phyloP scores from a whole-genome alignment of 805 yeast species.

The Phaffomyces antillensis region DNA sequence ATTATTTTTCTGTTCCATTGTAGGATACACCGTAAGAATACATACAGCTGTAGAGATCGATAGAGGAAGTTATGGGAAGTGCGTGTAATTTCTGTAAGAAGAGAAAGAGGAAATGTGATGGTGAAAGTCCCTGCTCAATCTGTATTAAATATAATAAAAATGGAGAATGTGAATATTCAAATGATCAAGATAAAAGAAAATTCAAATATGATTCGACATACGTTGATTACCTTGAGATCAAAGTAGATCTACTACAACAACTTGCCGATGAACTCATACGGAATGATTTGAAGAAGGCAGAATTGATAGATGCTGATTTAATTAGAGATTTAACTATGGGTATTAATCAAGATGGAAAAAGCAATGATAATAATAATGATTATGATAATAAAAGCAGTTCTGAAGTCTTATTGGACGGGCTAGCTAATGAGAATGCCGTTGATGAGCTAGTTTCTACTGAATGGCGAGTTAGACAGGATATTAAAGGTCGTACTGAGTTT shows the following conservation, averaged over 20 bases:
- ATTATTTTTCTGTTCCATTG: not conserved
- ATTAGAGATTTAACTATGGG: conserved; percentile 1
- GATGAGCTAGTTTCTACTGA: conserved; percentile 28
- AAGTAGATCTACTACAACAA: conserved; percentile 23
- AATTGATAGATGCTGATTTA: conserved; percentile 7
- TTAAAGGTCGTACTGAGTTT: conserved; percentile 24
- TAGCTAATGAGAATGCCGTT: conserved; percentile 24
- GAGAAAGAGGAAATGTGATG: conserved; percentile 14
- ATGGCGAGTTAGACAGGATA: conserved; percentile 26
- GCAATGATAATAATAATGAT: not conserved
- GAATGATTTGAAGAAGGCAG: conserved; percentile 8
- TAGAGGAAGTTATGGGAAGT: not conserved
- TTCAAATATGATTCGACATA: conserved; percentile 26
- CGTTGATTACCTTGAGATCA: conserved; percentile 26
- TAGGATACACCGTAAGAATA: not conserved
- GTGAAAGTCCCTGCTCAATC: conserved; percentile 7
- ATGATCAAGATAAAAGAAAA: conserved; percentile 22
- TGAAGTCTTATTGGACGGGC: conserved; percentile 12
- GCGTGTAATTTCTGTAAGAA: conserved; percentile 14
- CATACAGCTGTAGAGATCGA: not conserved
- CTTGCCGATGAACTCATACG: conserved; percentile 20
- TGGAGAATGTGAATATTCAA: conserved; percentile 20
- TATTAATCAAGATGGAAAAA: not conserved
- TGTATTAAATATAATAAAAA: conserved; percentile 8
- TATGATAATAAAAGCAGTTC: not conserved